Percentiles rank a stretch among this genome's conserved stretches.
These are phyloP conservation scores for Cutaneotrichosporon cutaneum DNA, from an alignment of 1,284 basidiomycete genomes.

Conservation along the genomic window DNA sequence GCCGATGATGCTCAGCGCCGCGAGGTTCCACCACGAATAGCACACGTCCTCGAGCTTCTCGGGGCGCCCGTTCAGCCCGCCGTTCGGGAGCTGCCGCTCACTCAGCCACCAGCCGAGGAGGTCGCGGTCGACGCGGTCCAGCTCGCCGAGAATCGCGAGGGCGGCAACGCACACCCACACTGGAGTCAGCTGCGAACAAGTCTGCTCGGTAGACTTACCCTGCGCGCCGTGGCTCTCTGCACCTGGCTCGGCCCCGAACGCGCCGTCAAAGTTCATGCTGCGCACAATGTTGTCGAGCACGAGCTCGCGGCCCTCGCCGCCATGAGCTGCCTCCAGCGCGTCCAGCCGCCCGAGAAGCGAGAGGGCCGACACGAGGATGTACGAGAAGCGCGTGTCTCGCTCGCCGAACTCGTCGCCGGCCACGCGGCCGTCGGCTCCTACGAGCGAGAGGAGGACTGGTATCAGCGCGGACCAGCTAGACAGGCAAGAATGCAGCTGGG, in stretches of 20 bases:
- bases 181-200: conserved; percentile 52
- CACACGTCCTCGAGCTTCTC: conserved; percentile 98
- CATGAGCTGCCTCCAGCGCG: conserved; percentile 57
- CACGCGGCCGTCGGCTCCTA: conserved; percentile 78
- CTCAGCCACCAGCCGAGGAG: conserved; percentile 87
- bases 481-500: background rate
- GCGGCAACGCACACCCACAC: conserved; percentile 88
- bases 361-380: conserved; percentile 78
- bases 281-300: conserved; percentile 70
- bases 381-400: conserved; percentile 86
- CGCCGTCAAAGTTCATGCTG: conserved; percentile 93
- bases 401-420: conserved; percentile 89
- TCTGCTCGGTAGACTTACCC: conserved; percentile 60
- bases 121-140: conserved; percentile 73
- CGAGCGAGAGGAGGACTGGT: conserved; percentile 76
- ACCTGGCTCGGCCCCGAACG: conserved; percentile 78
- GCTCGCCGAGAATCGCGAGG: conserved; percentile 75
- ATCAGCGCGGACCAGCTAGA: conserved; percentile 3
- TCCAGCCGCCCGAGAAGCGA: conserved; percentile 73
- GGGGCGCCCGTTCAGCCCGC: conserved; percentile 91
- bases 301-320: conserved; percentile 57
- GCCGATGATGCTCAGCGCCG: conserved; percentile 78
- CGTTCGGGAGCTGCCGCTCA: conserved; percentile 87
- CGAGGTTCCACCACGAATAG: conserved; percentile 97
- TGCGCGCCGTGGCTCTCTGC: conserved; percentile 91